Evolutionary conservation across 179 eudicot species (phyloP).

Genomic region (Nepenthes alata): DNA sequence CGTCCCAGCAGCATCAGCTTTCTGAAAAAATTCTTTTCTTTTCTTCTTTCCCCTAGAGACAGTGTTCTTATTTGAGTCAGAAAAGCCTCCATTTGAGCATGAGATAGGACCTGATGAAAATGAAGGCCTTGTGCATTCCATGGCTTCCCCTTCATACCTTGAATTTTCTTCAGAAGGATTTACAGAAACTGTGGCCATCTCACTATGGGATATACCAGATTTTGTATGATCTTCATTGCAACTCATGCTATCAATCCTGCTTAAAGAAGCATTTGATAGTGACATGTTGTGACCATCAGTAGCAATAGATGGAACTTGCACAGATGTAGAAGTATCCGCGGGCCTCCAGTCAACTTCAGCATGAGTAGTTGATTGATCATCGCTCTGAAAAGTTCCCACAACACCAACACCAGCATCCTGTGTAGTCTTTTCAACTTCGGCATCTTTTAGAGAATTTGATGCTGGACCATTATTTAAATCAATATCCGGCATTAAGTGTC

Average conservation of each 20-base stretch:
- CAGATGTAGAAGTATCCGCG: conserved; percentile 12
- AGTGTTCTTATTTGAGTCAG: conserved; percentile 43
- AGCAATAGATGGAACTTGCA: conserved; percentile 11
- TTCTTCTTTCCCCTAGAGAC: conserved; percentile 46
- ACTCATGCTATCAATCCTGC: conserved; percentile 9
- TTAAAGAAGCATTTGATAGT: conserved; percentile 7
- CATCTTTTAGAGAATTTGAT: conserved; percentile 9
- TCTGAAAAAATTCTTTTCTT: conserved; percentile 47
- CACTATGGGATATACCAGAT: conserved; percentile 15
- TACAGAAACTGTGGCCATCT: conserved; percentile 16
- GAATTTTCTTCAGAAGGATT: conserved; percentile 20
- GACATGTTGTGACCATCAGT: conserved; percentile 12
- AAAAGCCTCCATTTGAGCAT: conserved; percentile 17
- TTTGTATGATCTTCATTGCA: conserved; percentile 7
- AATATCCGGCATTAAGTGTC: background rate
- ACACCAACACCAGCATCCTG: conserved; percentile 9
- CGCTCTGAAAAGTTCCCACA: conserved; percentile 16
- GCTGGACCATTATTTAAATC: conserved; percentile 5
- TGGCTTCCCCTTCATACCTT: conserved; percentile 22
- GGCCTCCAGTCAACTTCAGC: conserved; percentile 7
- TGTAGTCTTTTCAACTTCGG: conserved; percentile 16
- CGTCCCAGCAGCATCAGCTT: conserved; percentile 74
- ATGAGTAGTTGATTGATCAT: conserved; percentile 9
- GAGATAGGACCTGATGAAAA: conserved; percentile 25
- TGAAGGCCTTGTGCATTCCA: conserved; percentile 17